Evolutionary conservation across 257 asterid species (phyloP).

Genomic region (Petunia axillaris): DNA sequence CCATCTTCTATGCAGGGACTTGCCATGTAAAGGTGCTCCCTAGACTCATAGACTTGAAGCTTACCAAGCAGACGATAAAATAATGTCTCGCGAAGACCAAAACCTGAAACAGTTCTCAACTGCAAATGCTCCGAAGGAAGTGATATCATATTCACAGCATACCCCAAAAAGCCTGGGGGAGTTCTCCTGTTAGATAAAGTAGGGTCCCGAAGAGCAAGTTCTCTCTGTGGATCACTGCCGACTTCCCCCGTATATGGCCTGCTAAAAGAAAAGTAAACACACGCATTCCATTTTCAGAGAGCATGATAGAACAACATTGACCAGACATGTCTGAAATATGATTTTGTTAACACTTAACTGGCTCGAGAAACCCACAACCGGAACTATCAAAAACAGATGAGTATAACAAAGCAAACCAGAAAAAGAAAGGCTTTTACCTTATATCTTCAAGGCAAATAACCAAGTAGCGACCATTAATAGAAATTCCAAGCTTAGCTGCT

Average conservation of each 20-base stretch:
- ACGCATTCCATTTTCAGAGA: background rate
- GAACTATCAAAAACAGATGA: background rate
- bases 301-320: background rate
- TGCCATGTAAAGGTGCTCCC: conserved; percentile 52
- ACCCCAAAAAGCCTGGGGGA: conserved; percentile 60
- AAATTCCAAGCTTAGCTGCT: conserved; percentile 40
- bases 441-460: conserved; percentile 56
- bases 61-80: conserved; percentile 61
- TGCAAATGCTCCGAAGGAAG: conserved; percentile 32
- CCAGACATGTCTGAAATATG: background rate
- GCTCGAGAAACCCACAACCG: background rate
- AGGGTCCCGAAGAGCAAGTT: conserved; percentile 47
- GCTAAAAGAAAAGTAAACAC: conserved; percentile 16
- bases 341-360: background rate
- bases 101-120: conserved; percentile 46
- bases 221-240: conserved; percentile 34
- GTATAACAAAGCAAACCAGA: background rate
- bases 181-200: conserved; percentile 43
- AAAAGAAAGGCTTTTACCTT: conserved; percentile 43
- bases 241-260: conserved; percentile 41
- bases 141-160: conserved; percentile 57
- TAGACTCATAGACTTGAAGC: conserved; percentile 64
- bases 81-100: conserved; percentile 58
- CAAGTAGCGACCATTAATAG: conserved; percentile 38
- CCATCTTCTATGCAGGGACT: conserved; percentile 46